Evolutionary conservation across 371 early-diverging fungal genomes (phyloP).

Genomic region (Mortierella sp.): DNA sequence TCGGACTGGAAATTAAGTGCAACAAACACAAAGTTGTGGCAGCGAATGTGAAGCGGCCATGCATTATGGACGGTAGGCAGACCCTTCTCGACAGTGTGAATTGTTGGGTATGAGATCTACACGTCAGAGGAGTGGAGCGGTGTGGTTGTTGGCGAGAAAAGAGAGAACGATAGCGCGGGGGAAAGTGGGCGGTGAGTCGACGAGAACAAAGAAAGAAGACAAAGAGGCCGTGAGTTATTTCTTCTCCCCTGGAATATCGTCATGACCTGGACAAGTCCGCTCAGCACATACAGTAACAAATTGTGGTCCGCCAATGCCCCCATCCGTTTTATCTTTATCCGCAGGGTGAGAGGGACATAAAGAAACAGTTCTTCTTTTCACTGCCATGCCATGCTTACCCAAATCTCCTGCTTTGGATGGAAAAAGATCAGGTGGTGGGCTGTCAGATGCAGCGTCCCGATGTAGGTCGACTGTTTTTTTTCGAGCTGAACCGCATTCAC

Average conservation of each 20-base stretch:
- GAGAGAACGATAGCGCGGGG: background rate
- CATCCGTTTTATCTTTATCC: constrained; percentile 7
- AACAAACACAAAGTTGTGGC: constrained; percentile 86
- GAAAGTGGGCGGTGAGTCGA: background rate
- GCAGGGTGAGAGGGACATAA: background rate
- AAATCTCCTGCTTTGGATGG: constrained; percentile 73
- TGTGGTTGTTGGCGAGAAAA: background rate
- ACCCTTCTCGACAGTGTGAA: constrained; percentile 85
- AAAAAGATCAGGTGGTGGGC: constrained; percentile 86
- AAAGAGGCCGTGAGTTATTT: background rate
- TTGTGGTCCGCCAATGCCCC: background rate
- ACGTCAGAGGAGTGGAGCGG: background rate
- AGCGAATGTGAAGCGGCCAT: constrained; percentile 76
- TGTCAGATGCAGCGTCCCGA: constrained; percentile 83
- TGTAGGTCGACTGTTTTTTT: constrained; percentile 65
- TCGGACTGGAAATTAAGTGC: constrained; percentile 78
- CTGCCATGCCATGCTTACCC: constrained; percentile 64
- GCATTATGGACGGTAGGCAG: constrained; percentile 61
- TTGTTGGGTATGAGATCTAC: constrained; percentile 88
- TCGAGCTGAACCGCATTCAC: constrained; percentile 75
- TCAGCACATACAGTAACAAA: background rate
- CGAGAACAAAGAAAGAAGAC: background rate
- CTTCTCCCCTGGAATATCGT: background rate
- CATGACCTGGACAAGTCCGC: background rate
- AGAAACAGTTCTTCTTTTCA: constrained; percentile 12